These are phyloP conservation scores for Neonectria magnoliae DNA, from an alignment of 2,329 filamentous ascomycete genomes.

Conservation along the genomic window DNA sequence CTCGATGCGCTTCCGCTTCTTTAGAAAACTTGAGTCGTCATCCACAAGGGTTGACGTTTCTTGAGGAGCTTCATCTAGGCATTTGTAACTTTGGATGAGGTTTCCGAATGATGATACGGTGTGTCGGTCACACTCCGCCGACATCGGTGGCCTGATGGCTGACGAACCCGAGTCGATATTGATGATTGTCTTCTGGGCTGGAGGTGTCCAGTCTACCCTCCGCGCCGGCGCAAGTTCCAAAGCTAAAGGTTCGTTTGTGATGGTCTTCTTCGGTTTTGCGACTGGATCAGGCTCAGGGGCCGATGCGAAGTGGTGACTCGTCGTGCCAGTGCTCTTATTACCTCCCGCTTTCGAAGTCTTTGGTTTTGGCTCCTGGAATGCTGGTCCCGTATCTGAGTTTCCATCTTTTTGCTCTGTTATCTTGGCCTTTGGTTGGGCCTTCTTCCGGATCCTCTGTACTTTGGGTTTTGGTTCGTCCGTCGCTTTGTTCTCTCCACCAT, in stretches of 20 bases:
- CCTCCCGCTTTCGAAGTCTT: constrained; percentile 34
- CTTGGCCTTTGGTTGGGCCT: constrained; percentile 41
- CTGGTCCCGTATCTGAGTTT: constrained; percentile 28
- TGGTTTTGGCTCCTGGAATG: constrained; percentile 29
- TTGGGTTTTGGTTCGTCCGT: constrained; percentile 16
- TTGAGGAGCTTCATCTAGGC: constrained; percentile 40
- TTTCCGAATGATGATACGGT: constrained; percentile 56
- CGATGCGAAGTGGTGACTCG: constrained; percentile 48
- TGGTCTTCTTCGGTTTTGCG: constrained; percentile 30
- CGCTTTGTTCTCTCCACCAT: constrained; percentile 13
- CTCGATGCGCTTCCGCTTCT: constrained; percentile 68
- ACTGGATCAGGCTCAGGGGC: constrained; percentile 26
- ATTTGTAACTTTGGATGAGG: constrained; percentile 56
- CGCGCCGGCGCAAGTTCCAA: constrained; percentile 64
- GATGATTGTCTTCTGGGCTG: constrained; percentile 52
- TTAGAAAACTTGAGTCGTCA: constrained; percentile 50
- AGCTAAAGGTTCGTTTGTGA: constrained; percentile 48
- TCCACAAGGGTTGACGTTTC: constrained; percentile 31
- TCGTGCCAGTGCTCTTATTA: constrained; percentile 28
- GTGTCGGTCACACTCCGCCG: constrained; percentile 17
- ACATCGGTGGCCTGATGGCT: constrained; percentile 20
- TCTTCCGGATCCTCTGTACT: constrained; percentile 50
- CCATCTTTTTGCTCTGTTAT: neutral
- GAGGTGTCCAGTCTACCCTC: constrained; percentile 75
- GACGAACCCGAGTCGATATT: constrained; percentile 47